Conservation (phyloP, 1,284 basidiomycete species). For the Phellinidium pouzarii region DNA sequence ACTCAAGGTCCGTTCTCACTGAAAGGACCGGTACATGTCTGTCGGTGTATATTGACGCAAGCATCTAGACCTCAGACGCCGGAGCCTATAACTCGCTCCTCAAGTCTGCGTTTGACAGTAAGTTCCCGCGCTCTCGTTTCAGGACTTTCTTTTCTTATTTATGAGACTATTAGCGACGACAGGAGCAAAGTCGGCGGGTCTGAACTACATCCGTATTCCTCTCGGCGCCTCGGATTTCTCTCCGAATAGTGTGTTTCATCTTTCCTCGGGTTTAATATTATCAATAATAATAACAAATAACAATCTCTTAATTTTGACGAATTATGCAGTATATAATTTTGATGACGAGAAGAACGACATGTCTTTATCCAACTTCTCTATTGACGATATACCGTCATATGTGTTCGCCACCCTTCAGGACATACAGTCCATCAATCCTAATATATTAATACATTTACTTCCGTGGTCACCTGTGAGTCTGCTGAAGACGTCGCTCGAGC, state of each 20-base stretch:
- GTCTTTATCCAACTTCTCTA: conserved; percentile 12
- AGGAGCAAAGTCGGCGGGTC: conserved; percentile 14
- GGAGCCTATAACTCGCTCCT: conserved; percentile 10
- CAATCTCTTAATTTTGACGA: not conserved
- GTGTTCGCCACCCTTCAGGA: conserved; percentile 16
- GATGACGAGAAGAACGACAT: conserved; percentile 14
- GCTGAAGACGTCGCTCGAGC: not conserved
- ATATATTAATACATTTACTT: conserved; percentile 37
- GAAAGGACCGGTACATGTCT: not conserved
- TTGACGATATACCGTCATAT: conserved; percentile 14
- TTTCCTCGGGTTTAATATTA: not conserved
- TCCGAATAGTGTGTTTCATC: conserved; percentile 8
- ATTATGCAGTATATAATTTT: conserved; percentile 16
- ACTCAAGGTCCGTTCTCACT: conserved; percentile 34
- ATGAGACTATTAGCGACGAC: conserved; percentile 7
- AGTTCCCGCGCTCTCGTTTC: not conserved
- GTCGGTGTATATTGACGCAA: not conserved
- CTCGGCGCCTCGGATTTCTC: conserved; percentile 20
- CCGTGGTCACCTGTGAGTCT: conserved; percentile 47
- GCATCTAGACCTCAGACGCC: conserved; percentile 8
- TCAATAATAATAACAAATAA: not conserved
- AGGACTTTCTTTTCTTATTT: not conserved
- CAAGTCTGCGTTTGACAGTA: conserved; percentile 16
- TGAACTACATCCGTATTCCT: conserved; percentile 19
- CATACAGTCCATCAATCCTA: conserved; percentile 29